A percentile compares a stretch with the other conserved stretches of the same genome.
phyloP scores from a whole-genome alignment of 2,329 filamentous ascomycete genomes.

The Stagonosporopsis tanaceti region DNA sequence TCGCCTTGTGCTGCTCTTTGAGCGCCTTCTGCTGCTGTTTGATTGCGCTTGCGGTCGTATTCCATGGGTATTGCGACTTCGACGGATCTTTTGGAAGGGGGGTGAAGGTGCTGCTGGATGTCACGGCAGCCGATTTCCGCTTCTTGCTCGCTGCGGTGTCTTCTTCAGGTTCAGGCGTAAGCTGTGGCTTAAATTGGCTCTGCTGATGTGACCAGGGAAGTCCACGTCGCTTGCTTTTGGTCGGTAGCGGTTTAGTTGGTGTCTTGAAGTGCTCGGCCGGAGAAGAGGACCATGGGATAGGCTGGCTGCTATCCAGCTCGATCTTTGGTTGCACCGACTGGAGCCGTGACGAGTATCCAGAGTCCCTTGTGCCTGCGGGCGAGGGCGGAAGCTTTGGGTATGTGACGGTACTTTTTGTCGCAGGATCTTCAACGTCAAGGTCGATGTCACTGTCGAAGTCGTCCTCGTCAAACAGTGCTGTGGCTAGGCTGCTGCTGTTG shows the following conservation, averaged over 20 bases:
- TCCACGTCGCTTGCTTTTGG: conserved; percentile 44
- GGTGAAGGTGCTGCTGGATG: conserved; percentile 50
- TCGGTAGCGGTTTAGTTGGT: conserved; percentile 29
- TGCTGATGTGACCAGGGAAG: conserved; percentile 66
- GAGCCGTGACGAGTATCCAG: conserved; percentile 27
- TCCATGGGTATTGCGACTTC: conserved; percentile 65
- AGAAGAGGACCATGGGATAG: conserved; percentile 77
- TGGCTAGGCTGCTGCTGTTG: conserved; percentile 32
- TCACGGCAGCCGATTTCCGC: conserved; percentile 44
- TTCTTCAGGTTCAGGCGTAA: conserved; percentile 31
- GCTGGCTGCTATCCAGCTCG: conserved; percentile 59
- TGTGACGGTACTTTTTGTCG: conserved; percentile 53
- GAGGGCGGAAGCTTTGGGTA: conserved; percentile 52
- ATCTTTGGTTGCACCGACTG: conserved; percentile 35
- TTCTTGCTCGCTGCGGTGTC: conserved; percentile 37
- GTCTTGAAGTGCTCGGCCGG: conserved; percentile 57
- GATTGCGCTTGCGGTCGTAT: conserved; percentile 75
- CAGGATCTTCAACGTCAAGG: conserved; percentile 72
- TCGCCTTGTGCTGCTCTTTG: conserved; percentile 65
- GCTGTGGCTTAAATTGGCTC: conserved; percentile 32
- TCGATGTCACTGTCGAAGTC: conserved; percentile 88
- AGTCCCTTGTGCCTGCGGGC: conserved; percentile 47
- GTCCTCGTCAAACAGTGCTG: conserved; percentile 70
- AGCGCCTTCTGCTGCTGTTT: conserved; percentile 81
- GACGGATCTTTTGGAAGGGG: conserved; percentile 52